These are phyloP conservation scores for Phytophthora pini DNA, from an alignment of 352 stramenopile species.

Conservation along the genomic window DNA sequence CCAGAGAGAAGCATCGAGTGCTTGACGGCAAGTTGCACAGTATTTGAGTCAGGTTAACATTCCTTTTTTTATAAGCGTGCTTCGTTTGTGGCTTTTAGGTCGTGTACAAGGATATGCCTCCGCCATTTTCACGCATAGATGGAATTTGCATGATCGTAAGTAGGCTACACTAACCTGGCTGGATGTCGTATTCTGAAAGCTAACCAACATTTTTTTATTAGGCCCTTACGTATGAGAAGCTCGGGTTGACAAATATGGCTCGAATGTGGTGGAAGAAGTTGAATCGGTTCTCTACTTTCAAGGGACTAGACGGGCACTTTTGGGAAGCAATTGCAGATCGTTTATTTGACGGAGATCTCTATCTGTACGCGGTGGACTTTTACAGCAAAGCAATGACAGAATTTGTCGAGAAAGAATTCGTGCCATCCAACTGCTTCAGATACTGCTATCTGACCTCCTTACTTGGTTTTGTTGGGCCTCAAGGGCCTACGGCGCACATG, in stretches of 20 bases:
- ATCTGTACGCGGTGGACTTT: conserved; percentile 47
- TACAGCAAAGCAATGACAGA: conserved; percentile 23
- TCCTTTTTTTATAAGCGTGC: too few species aligned
- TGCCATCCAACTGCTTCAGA: conserved; percentile 24
- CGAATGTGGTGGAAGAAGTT: conserved; percentile 53
- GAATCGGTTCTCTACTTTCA: not conserved
- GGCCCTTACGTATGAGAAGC: conserved; percentile 48
- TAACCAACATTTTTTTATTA: conserved; percentile 6
- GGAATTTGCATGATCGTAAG: conserved; percentile 58
- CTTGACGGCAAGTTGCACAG: conserved; percentile 36
- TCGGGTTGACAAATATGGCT: conserved; percentile 16
- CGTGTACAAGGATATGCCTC: conserved; percentile 54
- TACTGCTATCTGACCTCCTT: conserved; percentile 37
- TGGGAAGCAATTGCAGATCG: conserved; percentile 33
- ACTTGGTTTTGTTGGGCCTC: conserved; percentile 29
- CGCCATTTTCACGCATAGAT: conserved; percentile 49
- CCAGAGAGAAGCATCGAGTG: conserved; percentile 41
- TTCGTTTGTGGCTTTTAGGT: conserved; percentile 23
- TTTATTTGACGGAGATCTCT: conserved; percentile 42
- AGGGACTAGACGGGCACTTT: not conserved
- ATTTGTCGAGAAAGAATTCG: not conserved
- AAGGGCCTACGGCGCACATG: conserved; percentile 16
- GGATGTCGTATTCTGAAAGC: not conserved
- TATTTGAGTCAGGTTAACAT: not conserved
- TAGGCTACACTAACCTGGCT: not conserved